Conservation (phyloP, 1,284 basidiomycete genomes). For the Ustilago tritici region DNA sequence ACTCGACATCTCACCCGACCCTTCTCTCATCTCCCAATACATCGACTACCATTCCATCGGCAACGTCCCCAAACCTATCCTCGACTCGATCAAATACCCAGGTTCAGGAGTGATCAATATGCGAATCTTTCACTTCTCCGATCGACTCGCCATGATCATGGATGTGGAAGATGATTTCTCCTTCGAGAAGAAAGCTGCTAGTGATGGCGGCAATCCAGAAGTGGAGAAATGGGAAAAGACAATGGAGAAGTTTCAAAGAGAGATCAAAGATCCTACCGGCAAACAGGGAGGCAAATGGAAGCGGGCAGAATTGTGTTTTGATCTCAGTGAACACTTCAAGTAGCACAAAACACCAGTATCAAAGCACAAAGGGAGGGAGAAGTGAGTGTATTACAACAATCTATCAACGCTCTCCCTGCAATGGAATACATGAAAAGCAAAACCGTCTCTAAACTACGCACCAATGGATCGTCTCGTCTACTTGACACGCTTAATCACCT, state of each 20-base stretch:
- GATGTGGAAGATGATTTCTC: constrained; percentile 44
- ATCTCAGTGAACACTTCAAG: constrained; percentile 22
- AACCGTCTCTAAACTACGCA: not conserved
- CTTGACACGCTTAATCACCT: constrained; percentile 61
- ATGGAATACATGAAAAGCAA: not conserved
- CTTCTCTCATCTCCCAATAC: constrained; percentile 30
- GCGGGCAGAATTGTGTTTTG: constrained; percentile 31
- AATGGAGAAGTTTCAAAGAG: constrained; percentile 37
- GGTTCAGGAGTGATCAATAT: constrained; percentile 41
- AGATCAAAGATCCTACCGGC: constrained; percentile 31
- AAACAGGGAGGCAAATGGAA: constrained; percentile 38
- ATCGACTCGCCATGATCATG: constrained; percentile 43
- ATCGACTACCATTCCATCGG: constrained; percentile 41
- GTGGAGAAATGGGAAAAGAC: constrained; percentile 31
- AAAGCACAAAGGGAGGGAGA: not conserved
- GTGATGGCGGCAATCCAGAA: constrained; percentile 24
- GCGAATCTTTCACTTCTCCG: constrained; percentile 44
- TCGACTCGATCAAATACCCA: constrained; percentile 37
- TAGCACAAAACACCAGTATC: not conserved
- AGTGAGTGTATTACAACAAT: constrained; percentile 3
- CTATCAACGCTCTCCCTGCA: not conserved
- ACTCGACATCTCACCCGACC: constrained; percentile 29
- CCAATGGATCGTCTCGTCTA: constrained; percentile 16
- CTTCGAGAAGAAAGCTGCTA: constrained; percentile 26
- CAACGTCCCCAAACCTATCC: constrained; percentile 30